Evolutionary conservation across 106 monocot genomes (phyloP).

Genomic region (Alisma plantagoaquatica): DNA sequence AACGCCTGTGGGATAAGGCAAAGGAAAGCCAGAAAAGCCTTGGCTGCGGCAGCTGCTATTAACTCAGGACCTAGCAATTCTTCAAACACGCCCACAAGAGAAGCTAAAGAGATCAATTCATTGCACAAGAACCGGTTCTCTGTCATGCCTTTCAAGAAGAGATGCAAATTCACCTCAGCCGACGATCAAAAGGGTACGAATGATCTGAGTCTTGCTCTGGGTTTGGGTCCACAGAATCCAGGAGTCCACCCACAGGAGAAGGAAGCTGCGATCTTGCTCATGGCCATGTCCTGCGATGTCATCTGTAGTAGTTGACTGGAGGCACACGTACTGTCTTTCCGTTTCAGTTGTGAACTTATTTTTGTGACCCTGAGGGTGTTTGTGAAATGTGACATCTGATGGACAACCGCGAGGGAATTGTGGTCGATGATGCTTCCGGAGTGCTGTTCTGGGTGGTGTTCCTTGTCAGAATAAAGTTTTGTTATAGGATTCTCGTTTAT

Average conservation of each 20-base stretch:
- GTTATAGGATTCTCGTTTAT: too few species aligned
- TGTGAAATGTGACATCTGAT: too few species aligned
- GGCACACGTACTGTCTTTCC: too few species aligned
- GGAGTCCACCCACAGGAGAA: constrained; percentile 65
- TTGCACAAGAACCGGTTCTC: too few species aligned
- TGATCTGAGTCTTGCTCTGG: constrained; percentile 22
- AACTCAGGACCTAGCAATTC: background rate
- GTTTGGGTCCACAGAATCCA: constrained; percentile 14
- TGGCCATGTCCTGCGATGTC: constrained; percentile 67
- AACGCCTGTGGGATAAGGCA: constrained; percentile 27
- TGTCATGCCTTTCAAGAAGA: constrained; percentile 73
- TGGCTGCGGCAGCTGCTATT: constrained; percentile 9
- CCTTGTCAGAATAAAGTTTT: too few species aligned
- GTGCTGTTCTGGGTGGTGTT: too few species aligned
- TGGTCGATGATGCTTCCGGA: too few species aligned
- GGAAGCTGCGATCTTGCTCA: constrained; percentile 83
- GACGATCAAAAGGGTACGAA: constrained; percentile 17
- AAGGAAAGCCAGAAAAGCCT: constrained; percentile 24
- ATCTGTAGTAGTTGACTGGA: too few species aligned
- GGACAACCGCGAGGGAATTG: too few species aligned
- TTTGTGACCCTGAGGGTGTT: too few species aligned
- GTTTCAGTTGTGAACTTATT: too few species aligned
- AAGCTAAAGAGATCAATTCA: too few species aligned
- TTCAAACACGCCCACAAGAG: constrained; percentile 3
- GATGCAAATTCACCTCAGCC: constrained; percentile 77